A percentile compares a stretch with the other conserved stretches of the same genome.
Conservation (phyloP, 2,329 filamentous ascomycete genomes). For the Aspergillus oerlinghausenensis region DNA sequence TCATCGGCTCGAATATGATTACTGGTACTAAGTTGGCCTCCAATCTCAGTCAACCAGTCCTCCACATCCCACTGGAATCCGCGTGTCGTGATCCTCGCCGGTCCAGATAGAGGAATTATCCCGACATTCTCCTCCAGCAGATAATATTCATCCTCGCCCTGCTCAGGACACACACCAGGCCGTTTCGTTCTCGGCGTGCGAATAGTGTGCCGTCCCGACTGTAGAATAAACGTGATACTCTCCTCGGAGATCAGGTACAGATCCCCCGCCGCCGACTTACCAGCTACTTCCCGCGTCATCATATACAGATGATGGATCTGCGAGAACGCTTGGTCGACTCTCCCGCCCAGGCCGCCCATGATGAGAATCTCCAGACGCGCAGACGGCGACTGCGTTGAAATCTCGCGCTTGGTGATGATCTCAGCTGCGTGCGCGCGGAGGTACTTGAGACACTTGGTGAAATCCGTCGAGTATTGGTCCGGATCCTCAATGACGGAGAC, state of each 20-base stretch:
- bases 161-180: conserved; percentile 2
- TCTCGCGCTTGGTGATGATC: conserved; percentile 17
- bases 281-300: conserved; percentile 35
- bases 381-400: neutral
- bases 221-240: conserved; percentile 78
- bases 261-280: conserved; percentile 40
- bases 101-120: conserved; percentile 77
- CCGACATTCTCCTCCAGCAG: conserved; percentile 74
- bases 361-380: conserved; percentile 63
- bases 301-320: conserved; percentile 78
- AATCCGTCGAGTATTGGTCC: conserved; percentile 90
- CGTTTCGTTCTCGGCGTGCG: conserved; percentile 49
- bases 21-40: conserved; percentile 70
- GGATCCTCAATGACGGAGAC: conserved; percentile 63
- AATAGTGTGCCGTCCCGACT: conserved; percentile 63
- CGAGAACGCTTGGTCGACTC: conserved; percentile 87
- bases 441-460: conserved; percentile 71
- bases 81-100: conserved; percentile 69
- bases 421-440: conserved; percentile 40
- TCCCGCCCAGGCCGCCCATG: conserved; percentile 78
- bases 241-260: conserved; percentile 78
- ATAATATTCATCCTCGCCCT: conserved; percentile 26
- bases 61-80: conserved; percentile 89
- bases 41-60: conserved; percentile 74
- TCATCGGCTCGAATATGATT: conserved; percentile 64